A percentile compares a stretch with the other conserved stretches of the same genome.
Conservation (phyloP, 805 yeast species). For the Candida caryicola region DNA sequence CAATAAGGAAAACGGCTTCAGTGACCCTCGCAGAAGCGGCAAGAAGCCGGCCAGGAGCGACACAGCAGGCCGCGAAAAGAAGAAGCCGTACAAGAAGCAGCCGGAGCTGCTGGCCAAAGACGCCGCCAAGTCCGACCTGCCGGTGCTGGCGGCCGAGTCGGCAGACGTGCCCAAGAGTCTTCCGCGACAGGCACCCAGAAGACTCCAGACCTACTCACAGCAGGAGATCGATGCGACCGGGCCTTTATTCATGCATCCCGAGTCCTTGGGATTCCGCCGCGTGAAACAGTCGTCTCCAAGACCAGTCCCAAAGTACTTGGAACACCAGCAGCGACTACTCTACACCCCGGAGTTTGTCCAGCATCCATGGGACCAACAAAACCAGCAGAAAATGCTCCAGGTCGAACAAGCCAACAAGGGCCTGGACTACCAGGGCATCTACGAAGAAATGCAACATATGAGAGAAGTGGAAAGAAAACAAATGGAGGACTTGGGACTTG, state of each 20-base stretch:
- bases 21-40: slow-evolving; percentile 6
- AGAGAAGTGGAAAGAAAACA: slow-evolving; percentile 69
- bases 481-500: slow-evolving; percentile 80
- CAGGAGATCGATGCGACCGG: slow-evolving; percentile 28
- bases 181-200: slow-evolving; percentile 8
- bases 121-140: not conserved
- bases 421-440: slow-evolving; percentile 65
- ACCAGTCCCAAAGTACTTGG: slow-evolving; percentile 35
- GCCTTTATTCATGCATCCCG: slow-evolving; percentile 28
- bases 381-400: slow-evolving; percentile 58
- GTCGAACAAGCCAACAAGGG: slow-evolving; percentile 46
- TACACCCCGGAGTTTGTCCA: slow-evolving; percentile 32
- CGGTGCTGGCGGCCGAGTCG: not conserved
- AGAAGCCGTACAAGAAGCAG: not conserved
- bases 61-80: not conserved
- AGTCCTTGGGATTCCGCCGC: slow-evolving; percentile 25
- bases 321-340: slow-evolving; percentile 34
- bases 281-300: slow-evolving; percentile 15
- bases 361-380: slow-evolving; percentile 69
- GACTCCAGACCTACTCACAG: slow-evolving; percentile 17
- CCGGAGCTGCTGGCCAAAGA: not conserved
- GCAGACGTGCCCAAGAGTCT: not conserved
- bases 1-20: slow-evolving; percentile 1
- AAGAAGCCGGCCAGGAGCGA: not conserved
- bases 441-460: slow-evolving; percentile 71